Percentiles rank a stretch among this genome's conserved stretches.
Conservation (phyloP, 768 basidiomycete species). For the Chalciporus pseudorubinellus region DNA sequence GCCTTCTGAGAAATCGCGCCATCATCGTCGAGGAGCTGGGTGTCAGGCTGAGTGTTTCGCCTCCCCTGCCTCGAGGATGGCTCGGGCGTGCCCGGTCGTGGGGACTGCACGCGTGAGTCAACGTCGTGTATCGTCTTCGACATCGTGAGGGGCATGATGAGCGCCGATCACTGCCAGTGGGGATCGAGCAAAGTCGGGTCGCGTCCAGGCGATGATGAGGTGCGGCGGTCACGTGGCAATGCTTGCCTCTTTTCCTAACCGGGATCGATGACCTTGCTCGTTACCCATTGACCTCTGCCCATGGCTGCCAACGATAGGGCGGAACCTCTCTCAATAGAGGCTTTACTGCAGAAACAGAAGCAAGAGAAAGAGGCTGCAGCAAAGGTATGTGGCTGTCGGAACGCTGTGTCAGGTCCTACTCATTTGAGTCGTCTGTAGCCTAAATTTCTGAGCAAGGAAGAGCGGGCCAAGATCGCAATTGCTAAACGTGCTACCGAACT, state of each 20-base stretch:
- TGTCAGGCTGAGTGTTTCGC: slow-evolving; percentile 47
- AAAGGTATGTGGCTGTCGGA: slow-evolving; percentile 53
- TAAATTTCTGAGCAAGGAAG: slow-evolving; percentile 90
- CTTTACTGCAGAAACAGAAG: slow-evolving; percentile 81
- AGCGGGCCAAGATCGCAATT: slow-evolving; percentile 86
- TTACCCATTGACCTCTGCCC: slow-evolving; percentile 13
- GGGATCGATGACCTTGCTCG: neutral
- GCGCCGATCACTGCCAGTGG: slow-evolving; percentile 18
- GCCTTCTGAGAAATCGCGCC: slow-evolving; percentile 67
- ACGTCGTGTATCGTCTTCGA: slow-evolving; percentile 2
- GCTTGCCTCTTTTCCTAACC: slow-evolving; percentile 11
- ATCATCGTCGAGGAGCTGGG: slow-evolving; percentile 66
- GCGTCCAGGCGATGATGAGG: slow-evolving; percentile 20
- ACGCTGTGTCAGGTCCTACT: neutral
- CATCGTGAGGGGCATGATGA: slow-evolving; percentile 16
- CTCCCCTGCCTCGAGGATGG: slow-evolving; percentile 59
- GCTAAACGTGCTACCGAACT: slow-evolving; percentile 85
- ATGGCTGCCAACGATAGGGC: slow-evolving; percentile 44
- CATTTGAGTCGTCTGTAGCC: slow-evolving; percentile 52
- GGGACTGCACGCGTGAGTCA: slow-evolving; percentile 38
- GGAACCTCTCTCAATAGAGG: slow-evolving; percentile 87
- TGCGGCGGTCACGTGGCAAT: slow-evolving; percentile 21
- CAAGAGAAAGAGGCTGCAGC: slow-evolving; percentile 86
- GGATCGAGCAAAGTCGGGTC: slow-evolving; percentile 14
- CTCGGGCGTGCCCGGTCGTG: slow-evolving; percentile 61